These are phyloP conservation scores for Podospora anserina DNA, from an alignment of 495 filamentous ascomycete genomes.

Conservation along the genomic window DNA sequence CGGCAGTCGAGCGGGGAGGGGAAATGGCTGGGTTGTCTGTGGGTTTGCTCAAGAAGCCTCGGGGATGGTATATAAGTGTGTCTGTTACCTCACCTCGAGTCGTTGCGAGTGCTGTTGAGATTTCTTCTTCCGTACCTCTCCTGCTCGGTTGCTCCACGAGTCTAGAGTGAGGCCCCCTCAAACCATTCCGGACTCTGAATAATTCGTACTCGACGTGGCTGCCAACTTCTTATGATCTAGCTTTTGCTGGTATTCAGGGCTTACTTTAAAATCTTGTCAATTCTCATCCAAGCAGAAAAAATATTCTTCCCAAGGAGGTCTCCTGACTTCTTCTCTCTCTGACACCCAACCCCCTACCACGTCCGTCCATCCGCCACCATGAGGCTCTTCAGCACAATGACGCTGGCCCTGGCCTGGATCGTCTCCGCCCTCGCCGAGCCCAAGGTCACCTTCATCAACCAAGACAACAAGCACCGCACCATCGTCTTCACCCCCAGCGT, in stretches of 20 bases:
- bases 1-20: neutral
- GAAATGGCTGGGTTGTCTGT: neutral
- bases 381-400: slow-evolving; percentile 9
- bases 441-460: slow-evolving; percentile 48
- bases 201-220: neutral
- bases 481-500: slow-evolving; percentile 43
- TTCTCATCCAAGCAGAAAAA: too few species aligned
- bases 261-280: too few species aligned
- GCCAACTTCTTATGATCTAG: neutral
- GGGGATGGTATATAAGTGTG: neutral
- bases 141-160: neutral
- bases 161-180: neutral
- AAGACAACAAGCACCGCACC: slow-evolving; percentile 44
- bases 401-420: slow-evolving; percentile 28
- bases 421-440: slow-evolving; percentile 36
- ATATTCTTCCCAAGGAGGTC: neutral
- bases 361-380: neutral
- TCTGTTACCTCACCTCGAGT: neutral
- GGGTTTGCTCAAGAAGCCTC: neutral
- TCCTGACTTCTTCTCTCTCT: neutral
- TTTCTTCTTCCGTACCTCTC: neutral
- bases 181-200: neutral
- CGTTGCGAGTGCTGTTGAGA: neutral
- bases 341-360: neutral
- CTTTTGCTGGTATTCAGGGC: neutral